phyloP scores from a whole-genome alignment of 768 basidiomycete genomes.

The Naganishia vaughanmartiniae region DNA sequence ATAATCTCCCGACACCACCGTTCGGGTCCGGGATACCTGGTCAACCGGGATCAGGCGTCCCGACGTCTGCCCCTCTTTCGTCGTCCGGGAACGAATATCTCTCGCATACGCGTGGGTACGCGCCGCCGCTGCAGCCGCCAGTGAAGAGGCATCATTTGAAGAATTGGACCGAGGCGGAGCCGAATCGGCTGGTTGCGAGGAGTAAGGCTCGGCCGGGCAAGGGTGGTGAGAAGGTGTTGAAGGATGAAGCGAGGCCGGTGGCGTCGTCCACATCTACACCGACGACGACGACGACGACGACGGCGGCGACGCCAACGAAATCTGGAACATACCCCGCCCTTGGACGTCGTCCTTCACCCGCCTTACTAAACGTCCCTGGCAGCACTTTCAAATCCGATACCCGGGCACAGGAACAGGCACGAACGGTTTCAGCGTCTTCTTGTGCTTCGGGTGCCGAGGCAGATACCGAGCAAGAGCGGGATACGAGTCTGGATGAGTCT shows the following conservation, averaged over 20 bases:
- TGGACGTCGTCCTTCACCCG: not conserved
- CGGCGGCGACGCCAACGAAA: not conserved
- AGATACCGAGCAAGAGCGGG: constrained; percentile 12
- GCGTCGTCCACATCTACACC: not conserved
- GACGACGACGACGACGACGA: not conserved
- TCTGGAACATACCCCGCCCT: constrained; percentile 8
- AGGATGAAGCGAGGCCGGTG: constrained; percentile 7
- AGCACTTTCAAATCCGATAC: too few relatives aligned
- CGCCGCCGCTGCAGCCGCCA: not conserved
- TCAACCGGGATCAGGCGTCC: constrained; percentile 15
- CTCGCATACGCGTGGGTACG: not conserved
- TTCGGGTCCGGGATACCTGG: constrained; percentile 20
- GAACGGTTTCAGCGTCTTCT: not conserved
- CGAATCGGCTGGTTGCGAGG: constrained; percentile 20
- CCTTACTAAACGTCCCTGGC: not conserved
- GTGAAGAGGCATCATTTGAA: constrained; percentile 22
- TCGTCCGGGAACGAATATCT: not conserved
- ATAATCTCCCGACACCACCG: constrained; percentile 11
- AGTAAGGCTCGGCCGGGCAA: not conserved
- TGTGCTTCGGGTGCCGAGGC: constrained; percentile 20
- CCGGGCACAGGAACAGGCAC: not conserved
- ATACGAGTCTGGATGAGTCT: constrained; percentile 14
- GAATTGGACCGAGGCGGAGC: constrained; percentile 20
- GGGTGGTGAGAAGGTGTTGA: not conserved
- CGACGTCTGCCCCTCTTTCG: not conserved